These are phyloP conservation scores for Delphinella strobiligena DNA, from an alignment of 2,329 filamentous ascomycete species.

Conservation along the genomic window DNA sequence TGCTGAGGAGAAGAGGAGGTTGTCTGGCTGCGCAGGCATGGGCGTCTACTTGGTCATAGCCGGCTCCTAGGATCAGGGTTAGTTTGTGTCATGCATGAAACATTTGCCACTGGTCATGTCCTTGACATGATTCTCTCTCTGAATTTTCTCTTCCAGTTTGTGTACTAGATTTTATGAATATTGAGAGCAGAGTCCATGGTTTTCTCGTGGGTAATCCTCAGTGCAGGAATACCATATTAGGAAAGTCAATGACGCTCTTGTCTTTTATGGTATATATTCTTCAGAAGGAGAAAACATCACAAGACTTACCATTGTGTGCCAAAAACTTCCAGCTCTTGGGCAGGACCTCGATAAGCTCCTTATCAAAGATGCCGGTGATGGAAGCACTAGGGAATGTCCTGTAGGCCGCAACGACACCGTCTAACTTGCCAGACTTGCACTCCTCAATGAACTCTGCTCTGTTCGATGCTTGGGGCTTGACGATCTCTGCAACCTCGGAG, in stretches of 20 bases:
- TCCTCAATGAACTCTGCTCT: constrained; percentile 59
- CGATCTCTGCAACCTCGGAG: constrained; percentile 49
- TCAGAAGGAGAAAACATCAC: neutral
- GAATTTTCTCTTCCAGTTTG: no score
- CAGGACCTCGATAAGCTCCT: constrained; percentile 49
- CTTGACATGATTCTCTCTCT: neutral
- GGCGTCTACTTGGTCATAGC: constrained; percentile 75
- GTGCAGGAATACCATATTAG: no score
- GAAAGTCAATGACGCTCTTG: no score
- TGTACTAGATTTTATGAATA: no score
- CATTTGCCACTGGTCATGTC: no score
- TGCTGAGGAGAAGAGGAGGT: constrained; percentile 55
- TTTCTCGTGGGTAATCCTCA: no score
- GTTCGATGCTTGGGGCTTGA: constrained; percentile 48
- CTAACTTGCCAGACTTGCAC: constrained; percentile 51
- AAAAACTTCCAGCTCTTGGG: constrained; percentile 28
- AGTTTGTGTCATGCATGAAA: neutral
- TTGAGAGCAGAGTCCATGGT: no score
- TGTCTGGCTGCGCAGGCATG: constrained; percentile 54
- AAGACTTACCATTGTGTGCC: constrained; percentile 31
- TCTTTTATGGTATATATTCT: no score
- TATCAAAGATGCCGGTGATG: constrained; percentile 59
- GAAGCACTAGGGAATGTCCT: constrained; percentile 55
- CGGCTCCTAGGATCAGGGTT: constrained; percentile 45
- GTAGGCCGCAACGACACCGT: constrained; percentile 54